A percentile compares a stretch with the other conserved stretches of the same genome.
These are phyloP conservation scores for Trichoderma aggressivum DNA, from an alignment of 2,329 filamentous ascomycete genomes.

Conservation along the genomic window DNA sequence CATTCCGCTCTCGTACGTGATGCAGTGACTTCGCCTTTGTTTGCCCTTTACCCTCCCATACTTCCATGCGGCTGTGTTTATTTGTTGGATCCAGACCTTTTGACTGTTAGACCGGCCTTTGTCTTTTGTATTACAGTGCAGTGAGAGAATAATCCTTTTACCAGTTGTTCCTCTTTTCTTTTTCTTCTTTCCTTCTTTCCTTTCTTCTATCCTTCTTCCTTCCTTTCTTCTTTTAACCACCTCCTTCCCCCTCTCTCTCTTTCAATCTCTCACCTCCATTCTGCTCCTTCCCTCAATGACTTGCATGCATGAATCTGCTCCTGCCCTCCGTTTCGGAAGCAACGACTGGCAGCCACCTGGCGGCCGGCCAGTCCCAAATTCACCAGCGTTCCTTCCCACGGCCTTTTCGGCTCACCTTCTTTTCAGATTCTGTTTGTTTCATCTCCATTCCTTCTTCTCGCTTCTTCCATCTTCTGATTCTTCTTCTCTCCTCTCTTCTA, in stretches of 20 bases:
- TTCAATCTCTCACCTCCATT: not conserved
- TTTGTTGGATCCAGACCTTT: not conserved
- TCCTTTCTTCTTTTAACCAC: not conserved
- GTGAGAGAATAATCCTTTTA: not conserved
- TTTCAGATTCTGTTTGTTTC: not conserved
- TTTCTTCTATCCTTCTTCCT: not conserved
- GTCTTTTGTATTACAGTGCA: not conserved
- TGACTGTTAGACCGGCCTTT: not conserved
- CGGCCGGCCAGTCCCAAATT: not conserved
- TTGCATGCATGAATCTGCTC: conserved; percentile 7
- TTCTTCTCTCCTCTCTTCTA: not conserved
- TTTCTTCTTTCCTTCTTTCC: not conserved
- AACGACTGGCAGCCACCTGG: conserved; percentile 17
- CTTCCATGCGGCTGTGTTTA: not conserved
- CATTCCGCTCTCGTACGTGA: not conserved
- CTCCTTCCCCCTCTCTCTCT: not conserved
- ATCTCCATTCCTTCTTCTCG: not conserved
- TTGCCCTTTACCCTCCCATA: not conserved
- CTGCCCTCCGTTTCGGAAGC: not conserved
- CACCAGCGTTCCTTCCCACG: not conserved
- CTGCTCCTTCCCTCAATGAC: not conserved
- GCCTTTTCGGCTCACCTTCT: not conserved
- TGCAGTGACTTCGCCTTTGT: not conserved
- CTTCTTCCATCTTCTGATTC: not conserved
- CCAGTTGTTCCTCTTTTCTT: not conserved